These are phyloP conservation scores for Mycena leptocephala DNA, from an alignment of 768 basidiomycete genomes.

Conservation along the genomic window DNA sequence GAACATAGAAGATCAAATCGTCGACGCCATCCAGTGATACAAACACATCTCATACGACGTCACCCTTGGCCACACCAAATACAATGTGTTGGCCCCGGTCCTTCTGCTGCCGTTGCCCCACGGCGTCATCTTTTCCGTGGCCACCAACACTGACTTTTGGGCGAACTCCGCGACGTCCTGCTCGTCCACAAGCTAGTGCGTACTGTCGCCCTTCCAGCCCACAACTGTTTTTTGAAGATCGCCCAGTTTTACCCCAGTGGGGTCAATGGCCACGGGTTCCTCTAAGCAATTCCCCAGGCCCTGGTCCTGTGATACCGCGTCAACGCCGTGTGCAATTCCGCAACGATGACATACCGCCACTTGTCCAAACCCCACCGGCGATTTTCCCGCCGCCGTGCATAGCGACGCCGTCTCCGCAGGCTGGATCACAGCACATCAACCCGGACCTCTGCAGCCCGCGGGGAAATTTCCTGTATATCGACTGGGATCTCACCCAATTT, in stretches of 20 bases:
- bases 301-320: not conserved
- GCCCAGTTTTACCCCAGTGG: not conserved
- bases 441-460: constrained; percentile 15
- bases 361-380: not conserved
- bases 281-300: not conserved
- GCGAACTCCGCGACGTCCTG: not conserved
- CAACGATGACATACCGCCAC: not conserved
- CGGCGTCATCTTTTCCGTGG: not conserved
- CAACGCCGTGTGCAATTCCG: not conserved
- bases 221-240: not conserved
- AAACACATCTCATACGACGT: not conserved
- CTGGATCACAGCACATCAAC: not conserved
- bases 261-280: not conserved
- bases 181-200: not conserved
- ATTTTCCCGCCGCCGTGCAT: not conserved
- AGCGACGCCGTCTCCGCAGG: not conserved
- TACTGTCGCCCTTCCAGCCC: not conserved
- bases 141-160: constrained; percentile 20
- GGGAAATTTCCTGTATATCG: not conserved
- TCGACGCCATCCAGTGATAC: not conserved
- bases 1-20: not conserved
- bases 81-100: constrained; percentile 22
- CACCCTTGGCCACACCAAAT: not conserved
- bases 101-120: constrained; percentile 18
- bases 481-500: constrained; percentile 26